These are phyloP conservation scores for Dalbergia cultrata DNA, from an alignment of 306 rosid species.

Conservation along the genomic window DNA sequence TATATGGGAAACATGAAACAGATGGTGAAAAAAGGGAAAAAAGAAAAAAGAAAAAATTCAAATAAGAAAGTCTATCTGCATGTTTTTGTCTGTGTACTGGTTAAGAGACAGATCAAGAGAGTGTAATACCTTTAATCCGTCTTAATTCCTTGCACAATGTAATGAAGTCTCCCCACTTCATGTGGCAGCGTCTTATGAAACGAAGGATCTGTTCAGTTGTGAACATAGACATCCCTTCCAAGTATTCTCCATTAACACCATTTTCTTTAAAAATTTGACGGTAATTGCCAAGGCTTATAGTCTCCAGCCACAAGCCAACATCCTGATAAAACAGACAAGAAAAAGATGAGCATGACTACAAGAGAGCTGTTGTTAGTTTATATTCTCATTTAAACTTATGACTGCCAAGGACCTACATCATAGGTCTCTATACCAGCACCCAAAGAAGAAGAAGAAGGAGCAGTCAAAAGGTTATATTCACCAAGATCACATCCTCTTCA, in stretches of 20 bases:
- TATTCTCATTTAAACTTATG: constrained; percentile 18
- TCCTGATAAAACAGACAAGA: constrained; percentile 65
- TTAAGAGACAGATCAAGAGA: background rate
- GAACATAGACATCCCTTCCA: constrained; percentile 99
- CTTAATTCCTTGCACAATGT: constrained; percentile 97
- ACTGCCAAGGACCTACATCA: constrained; percentile 16
- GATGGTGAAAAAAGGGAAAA: background rate
- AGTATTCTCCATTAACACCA: constrained; percentile 97
- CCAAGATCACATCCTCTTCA: constrained; percentile 27
- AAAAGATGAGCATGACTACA: background rate
- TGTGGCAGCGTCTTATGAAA: constrained; percentile 96
- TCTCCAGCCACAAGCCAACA: constrained; percentile 99
- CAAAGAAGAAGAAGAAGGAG: background rate
- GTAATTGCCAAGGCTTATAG: constrained; percentile 90
- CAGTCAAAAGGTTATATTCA: constrained; percentile 27
- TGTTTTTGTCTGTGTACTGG: constrained; percentile 31
- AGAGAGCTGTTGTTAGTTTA: background rate
- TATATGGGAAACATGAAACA: constrained; percentile 14
- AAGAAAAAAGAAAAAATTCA: background rate
- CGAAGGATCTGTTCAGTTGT: constrained; percentile 99
- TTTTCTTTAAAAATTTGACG: constrained; percentile 92
- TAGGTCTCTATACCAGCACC: background rate
- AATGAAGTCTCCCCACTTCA: constrained; percentile 99
- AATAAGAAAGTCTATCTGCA: constrained; percentile 20
- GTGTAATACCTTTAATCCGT: constrained; percentile 86